A percentile compares a stretch with the other conserved stretches of the same genome.
phyloP scores from a whole-genome alignment of 352 stramenopile species.

The Pythium guiyangense region DNA sequence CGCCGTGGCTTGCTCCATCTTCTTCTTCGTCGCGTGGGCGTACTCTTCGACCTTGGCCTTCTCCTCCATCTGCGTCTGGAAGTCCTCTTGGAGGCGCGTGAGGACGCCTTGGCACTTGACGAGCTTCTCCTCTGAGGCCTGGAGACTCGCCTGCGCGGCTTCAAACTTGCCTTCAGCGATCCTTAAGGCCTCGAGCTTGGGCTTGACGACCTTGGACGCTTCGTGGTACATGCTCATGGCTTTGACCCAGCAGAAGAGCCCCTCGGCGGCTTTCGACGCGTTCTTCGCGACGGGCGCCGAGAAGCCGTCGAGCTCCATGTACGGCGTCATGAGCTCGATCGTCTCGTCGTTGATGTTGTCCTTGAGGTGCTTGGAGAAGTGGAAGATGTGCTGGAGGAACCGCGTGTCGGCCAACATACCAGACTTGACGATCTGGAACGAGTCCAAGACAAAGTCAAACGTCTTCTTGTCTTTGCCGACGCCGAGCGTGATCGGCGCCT shows the following conservation, averaged over 20 bases:
- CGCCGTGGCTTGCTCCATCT: slow-evolving; percentile 88
- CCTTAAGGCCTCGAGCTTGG: slow-evolving; percentile 86
- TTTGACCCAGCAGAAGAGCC: slow-evolving; percentile 87
- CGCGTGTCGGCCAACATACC: slow-evolving; percentile 86
- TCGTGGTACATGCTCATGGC: slow-evolving; percentile 92
- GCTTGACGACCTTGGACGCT: slow-evolving; percentile 91
- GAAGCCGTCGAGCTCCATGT: slow-evolving; percentile 87
- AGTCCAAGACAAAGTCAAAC: slow-evolving; percentile 82
- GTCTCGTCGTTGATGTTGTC: slow-evolving; percentile 93
- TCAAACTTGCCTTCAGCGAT: slow-evolving; percentile 86
- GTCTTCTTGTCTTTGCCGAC: slow-evolving; percentile 88
- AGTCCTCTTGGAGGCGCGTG: slow-evolving; percentile 73
- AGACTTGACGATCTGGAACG: slow-evolving; percentile 77
- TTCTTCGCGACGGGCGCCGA: slow-evolving; percentile 77
- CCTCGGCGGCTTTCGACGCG: slow-evolving; percentile 87
- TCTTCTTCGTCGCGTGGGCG: slow-evolving; percentile 73
- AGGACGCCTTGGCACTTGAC: slow-evolving; percentile 61
- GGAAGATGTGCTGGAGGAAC: slow-evolving; percentile 88
- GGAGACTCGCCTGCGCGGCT: slow-evolving; percentile 69
- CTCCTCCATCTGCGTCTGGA: slow-evolving; percentile 87
- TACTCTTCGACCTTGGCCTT: slow-evolving; percentile 87
- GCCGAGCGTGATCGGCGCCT: slow-evolving; percentile 48
- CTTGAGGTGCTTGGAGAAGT: slow-evolving; percentile 89
- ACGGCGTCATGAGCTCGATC: slow-evolving; percentile 89
- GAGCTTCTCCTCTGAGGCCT: slow-evolving; percentile 67